Percentiles rank a stretch among this genome's conserved stretches.
Evolutionary conservation across 2,329 filamentous ascomycete species (phyloP).

Genomic region (Aspergillus candidus): DNA sequence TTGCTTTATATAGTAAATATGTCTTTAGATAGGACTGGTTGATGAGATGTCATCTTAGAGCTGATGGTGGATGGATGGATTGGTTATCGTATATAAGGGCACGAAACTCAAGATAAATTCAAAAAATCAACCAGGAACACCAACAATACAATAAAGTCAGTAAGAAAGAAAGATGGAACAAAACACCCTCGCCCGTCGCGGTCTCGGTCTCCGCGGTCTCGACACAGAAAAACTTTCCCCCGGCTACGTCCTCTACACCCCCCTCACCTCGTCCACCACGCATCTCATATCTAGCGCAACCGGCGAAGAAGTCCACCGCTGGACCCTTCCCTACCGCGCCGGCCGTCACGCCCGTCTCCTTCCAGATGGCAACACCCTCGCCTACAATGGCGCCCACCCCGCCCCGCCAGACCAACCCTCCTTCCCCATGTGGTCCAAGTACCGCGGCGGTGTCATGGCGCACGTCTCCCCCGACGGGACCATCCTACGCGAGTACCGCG

Average conservation of each 20-base stretch:
- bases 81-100: no score
- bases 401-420: constrained; percentile 24
- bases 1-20: no score
- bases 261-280: constrained; percentile 37
- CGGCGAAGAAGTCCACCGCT: constrained; percentile 40
- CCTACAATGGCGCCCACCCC: constrained; percentile 40
- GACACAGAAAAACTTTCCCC: constrained; percentile 32
- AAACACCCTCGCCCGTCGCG: constrained; percentile 38
- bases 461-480: constrained; percentile 36
- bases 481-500: constrained; percentile 35
- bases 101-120: no score
- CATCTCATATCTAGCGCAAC: constrained; percentile 35
- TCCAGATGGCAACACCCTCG: constrained; percentile 37
- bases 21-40: no score
- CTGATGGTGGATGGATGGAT: no score
- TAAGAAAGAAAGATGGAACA: constrained; percentile 35
- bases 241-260: constrained; percentile 40
- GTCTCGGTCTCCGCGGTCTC: constrained; percentile 37
- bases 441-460: constrained; percentile 43
- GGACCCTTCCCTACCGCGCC: constrained; percentile 38
- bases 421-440: constrained; percentile 44
- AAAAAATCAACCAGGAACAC: no score
- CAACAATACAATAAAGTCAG: no score
- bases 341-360: constrained; percentile 43
- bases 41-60: no score